A percentile compares a stretch with the other conserved stretches of the same genome.
Evolutionary conservation across 306 rosid species (phyloP).

Genomic region (Quercus agrifolia): DNA sequence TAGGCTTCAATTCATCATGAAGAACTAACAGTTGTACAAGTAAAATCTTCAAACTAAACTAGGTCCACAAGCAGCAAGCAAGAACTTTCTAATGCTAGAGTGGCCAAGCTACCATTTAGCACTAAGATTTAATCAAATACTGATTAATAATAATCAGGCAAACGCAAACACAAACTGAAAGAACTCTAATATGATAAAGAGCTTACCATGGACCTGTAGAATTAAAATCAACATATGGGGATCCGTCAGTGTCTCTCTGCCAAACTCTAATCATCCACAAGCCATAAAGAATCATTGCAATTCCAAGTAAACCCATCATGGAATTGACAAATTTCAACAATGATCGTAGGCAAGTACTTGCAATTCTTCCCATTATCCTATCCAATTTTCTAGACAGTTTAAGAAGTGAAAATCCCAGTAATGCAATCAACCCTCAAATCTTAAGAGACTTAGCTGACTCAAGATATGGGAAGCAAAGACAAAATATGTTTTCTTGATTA

Average conservation of each 20-base stretch:
- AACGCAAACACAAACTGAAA: neutral
- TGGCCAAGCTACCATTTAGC: too few species aligned
- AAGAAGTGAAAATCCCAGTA: neutral
- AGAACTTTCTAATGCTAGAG: neutral
- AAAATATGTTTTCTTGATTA: neutral
- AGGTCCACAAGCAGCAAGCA: neutral
- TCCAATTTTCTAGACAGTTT: neutral
- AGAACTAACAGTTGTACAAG: too few species aligned
- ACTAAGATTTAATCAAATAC: too few species aligned
- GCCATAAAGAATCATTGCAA: conserved; percentile 38
- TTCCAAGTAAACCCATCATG: conserved; percentile 37
- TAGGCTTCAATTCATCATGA: too few species aligned
- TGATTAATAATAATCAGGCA: neutral
- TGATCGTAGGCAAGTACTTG: conserved; percentile 16
- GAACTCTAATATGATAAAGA: neutral
- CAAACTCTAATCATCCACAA: conserved; percentile 35
- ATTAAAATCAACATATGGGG: neutral
- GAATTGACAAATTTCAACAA: conserved; percentile 34
- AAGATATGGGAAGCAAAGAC: neutral
- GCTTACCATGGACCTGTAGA: conserved; percentile 28
- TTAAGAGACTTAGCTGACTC: neutral
- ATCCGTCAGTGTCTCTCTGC: conserved; percentile 26
- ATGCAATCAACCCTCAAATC: neutral
- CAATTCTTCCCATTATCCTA: conserved; percentile 15
- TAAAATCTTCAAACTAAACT: too few species aligned